Evolutionary conservation across 352 stramenopile genomes (phyloP).

Genomic region (Pythium chondricola): DNA sequence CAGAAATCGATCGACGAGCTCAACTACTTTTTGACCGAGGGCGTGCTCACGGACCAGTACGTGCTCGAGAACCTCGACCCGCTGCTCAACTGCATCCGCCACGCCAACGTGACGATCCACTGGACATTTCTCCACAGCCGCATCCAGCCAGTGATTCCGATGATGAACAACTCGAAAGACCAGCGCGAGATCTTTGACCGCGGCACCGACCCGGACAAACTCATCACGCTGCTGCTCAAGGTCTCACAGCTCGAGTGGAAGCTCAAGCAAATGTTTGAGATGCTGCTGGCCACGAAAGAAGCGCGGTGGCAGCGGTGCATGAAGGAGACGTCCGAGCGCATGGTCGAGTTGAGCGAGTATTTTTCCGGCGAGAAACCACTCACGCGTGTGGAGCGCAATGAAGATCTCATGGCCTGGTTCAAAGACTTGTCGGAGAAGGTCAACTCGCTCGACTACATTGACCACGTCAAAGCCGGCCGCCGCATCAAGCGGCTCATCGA

Average conservation of each 20-base stretch:
- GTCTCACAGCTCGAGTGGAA: constrained; percentile 93
- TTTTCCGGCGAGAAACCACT: constrained; percentile 92
- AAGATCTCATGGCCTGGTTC: constrained; percentile 93
- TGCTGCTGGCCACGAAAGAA: constrained; percentile 88
- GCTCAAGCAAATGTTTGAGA: constrained; percentile 91
- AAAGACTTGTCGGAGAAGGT: constrained; percentile 88
- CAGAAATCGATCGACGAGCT: constrained; percentile 85
- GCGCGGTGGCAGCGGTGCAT: constrained; percentile 88
- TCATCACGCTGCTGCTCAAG: constrained; percentile 92
- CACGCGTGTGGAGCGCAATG: constrained; percentile 90
- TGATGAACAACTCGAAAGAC: constrained; percentile 82
- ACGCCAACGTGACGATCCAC: constrained; percentile 90
- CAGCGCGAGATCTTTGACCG: constrained; percentile 82
- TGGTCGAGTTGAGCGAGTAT: constrained; percentile 92
- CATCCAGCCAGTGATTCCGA: constrained; percentile 77
- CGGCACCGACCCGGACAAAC: constrained; percentile 72
- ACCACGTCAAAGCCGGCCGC: constrained; percentile 91
- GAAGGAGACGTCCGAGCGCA: constrained; percentile 84
- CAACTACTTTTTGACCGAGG: constrained; percentile 89
- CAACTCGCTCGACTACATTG: constrained; percentile 83
- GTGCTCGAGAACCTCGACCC: constrained; percentile 90
- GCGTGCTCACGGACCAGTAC: constrained; percentile 90
- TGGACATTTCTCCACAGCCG: constrained; percentile 94
- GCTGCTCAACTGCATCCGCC: constrained; percentile 88
- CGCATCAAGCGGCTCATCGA: constrained; percentile 93